phyloP scores from a whole-genome alignment of 169 alveolate species.

The Plasmodium ovale region DNA sequence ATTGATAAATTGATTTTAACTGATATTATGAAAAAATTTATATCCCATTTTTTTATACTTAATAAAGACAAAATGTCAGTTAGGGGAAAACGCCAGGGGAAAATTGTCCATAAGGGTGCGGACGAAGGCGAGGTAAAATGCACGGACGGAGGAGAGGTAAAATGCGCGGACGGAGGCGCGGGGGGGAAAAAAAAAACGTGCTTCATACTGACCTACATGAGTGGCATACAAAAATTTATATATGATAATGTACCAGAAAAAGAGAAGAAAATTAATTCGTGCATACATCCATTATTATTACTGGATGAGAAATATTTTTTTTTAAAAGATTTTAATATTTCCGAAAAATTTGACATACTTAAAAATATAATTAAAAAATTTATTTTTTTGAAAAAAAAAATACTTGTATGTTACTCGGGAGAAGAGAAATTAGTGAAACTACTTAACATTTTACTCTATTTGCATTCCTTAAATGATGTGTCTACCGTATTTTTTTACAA shows the following conservation, averaged over 20 bases:
- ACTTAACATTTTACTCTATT: conserved; percentile 24
- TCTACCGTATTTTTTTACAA: background rate
- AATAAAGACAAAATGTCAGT: background rate
- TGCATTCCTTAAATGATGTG: conserved; percentile 2
- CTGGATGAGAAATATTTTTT: conserved; percentile 32
- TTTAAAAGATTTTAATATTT: conserved; percentile 66
- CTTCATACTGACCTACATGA: conserved; percentile 63
- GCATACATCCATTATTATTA: conserved; percentile 57
- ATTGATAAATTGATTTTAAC: conserved; percentile 12
- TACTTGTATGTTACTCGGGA: conserved; percentile 64
- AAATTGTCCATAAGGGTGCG: background rate
- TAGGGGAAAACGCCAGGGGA: too few species aligned
- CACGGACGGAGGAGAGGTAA: background rate
- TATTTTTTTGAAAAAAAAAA: conserved; percentile 29
- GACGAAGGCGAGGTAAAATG: background rate
- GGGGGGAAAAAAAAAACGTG: background rate
- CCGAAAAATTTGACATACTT: conserved; percentile 66
- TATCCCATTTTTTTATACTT: conserved; percentile 16
- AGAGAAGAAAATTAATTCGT: conserved; percentile 17
- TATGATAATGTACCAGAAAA: conserved; percentile 59
- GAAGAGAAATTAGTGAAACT: conserved; percentile 48
- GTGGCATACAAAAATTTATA: conserved; percentile 67
- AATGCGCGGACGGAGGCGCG: background rate
- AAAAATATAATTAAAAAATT: conserved; percentile 57
- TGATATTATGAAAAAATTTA: conserved; percentile 5